These are phyloP conservation scores for Microstroma glucosiphilum DNA, from an alignment of 1,284 basidiomycete genomes.

Conservation along the genomic window DNA sequence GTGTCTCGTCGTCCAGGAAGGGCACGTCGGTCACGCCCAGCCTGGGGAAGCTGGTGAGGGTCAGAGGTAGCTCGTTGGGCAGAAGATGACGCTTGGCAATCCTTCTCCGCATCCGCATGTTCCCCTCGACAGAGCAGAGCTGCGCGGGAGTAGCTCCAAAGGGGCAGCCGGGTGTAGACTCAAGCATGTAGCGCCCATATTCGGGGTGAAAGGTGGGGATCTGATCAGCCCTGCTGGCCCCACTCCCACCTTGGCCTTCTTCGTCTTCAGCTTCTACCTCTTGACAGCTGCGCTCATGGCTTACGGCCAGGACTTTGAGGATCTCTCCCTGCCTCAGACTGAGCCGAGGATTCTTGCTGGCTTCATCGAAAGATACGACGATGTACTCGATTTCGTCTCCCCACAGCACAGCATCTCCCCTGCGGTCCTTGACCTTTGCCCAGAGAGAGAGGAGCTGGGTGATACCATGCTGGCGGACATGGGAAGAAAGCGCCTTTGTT, in stretches of 20 bases:
- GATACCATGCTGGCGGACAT: slow-evolving; percentile 87
- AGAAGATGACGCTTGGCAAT: slow-evolving; percentile 79
- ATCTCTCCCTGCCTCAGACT: slow-evolving; percentile 92
- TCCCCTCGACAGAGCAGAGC: slow-evolving; percentile 78
- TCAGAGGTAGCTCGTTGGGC: slow-evolving; percentile 79
- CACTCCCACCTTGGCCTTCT: slow-evolving; percentile 28
- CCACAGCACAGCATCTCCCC: slow-evolving; percentile 94
- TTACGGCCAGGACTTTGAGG: slow-evolving; percentile 63
- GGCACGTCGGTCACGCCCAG: slow-evolving; percentile 69
- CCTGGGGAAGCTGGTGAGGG: slow-evolving; percentile 90
- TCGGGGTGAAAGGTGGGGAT: slow-evolving; percentile 95
- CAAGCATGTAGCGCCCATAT: slow-evolving; percentile 97
- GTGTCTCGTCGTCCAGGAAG: slow-evolving; percentile 81
- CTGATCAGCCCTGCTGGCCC: slow-evolving; percentile 44
- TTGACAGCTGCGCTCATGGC: slow-evolving; percentile 20
- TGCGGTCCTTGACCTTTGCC: slow-evolving; percentile 80
- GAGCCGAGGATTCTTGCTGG: slow-evolving; percentile 71
- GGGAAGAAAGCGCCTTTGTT: slow-evolving; percentile 68
- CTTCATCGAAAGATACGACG: slow-evolving; percentile 79
- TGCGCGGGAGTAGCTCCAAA: slow-evolving; percentile 81
- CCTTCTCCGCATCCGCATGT: slow-evolving; percentile 81
- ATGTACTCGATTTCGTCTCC: slow-evolving; percentile 99
- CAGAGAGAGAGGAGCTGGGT: slow-evolving; percentile 90
- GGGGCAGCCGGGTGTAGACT: slow-evolving; percentile 90
- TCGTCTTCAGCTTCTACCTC: slow-evolving; percentile 60